Evolutionary conservation across 202 grass and related monocot species (phyloP).

Genomic region (Alloteropsis angusta): DNA sequence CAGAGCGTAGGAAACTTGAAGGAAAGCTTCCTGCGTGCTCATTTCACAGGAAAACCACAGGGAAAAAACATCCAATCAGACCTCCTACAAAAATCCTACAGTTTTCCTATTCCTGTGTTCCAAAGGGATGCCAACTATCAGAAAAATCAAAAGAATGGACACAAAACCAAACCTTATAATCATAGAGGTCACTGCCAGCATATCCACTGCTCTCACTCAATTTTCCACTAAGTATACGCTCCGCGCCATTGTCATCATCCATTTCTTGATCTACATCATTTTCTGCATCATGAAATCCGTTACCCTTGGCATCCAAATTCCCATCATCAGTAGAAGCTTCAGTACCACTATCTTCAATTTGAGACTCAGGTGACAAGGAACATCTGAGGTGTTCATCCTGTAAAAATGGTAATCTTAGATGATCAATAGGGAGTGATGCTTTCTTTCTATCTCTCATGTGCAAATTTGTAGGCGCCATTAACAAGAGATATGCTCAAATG

Average conservation of each 20-base stretch:
- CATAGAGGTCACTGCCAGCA: conserved; percentile 87
- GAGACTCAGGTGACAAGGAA: conserved; percentile 67
- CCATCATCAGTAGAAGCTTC: conserved; percentile 80
- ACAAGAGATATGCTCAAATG: conserved; percentile 1
- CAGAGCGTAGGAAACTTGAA: no score
- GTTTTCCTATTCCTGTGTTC: no score
- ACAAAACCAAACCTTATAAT: conserved; percentile 73
- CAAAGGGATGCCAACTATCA: background rate
- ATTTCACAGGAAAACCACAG: no score
- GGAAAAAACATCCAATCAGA: no score
- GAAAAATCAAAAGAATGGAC: conserved; percentile 24
- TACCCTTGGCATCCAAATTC: conserved; percentile 55
- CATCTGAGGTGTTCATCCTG: conserved; percentile 77
- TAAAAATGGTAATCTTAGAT: conserved; percentile 15
- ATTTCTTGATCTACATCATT: conserved; percentile 84
- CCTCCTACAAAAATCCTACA: no score
- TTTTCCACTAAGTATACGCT: conserved; percentile 89
- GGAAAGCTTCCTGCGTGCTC: no score
- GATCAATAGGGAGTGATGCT: background rate
- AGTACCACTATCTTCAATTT: conserved; percentile 77
- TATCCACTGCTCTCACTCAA: conserved; percentile 95
- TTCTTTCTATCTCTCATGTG: background rate
- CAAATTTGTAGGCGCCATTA: background rate
- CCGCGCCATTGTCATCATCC: conserved; percentile 57
- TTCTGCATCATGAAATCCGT: conserved; percentile 93